Base-by-base conservation (phyloP, 2,329 filamentous ascomycete genomes). In the Penicillium paneum region DNA sequence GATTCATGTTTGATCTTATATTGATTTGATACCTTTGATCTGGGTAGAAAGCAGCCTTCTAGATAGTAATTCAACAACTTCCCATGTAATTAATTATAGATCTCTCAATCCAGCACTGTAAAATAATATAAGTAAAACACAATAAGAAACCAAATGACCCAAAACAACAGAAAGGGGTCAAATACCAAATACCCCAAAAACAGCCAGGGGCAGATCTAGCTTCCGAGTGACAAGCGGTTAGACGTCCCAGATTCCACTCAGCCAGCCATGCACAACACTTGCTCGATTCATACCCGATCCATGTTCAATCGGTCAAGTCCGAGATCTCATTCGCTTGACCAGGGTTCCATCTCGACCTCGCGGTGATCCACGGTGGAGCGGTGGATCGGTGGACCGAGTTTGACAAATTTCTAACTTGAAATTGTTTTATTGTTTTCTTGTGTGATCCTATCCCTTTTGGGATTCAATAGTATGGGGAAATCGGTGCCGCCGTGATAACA, bases 211-310 rank as follows among this genome's bases (percentile, higher is more conserved):
- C 44, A 58, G 55, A 58, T 58, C 56, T 58, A 51, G 51, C 52
- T 48, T 55, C 49, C 45, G 50, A 58, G 32, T 60, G 60, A 60
- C 60, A 64, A 60, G 60, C 60, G 57, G 60, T 60, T 61, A 61
- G 55, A 55, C 51, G 59, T 56, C 51, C 50, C 51, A 29, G 49
- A 52, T 59, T 57, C 45, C 47, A 52, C 54, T 65, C 63, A 64
- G 62, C 61, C 63, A 65, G 62, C 60, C 63, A 64, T 64, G 63
- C 63, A 63, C 53, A 49, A 64, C 63, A 65, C 62, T 35, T 41
- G 2, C 45, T 47, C 50, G 57, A 60, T 58, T 44, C 7, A 4
- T 34, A 11, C 40, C 32, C 57, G 61, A 65, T 63, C 48, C 34
- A 48, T 42, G 26, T 50, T 5, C 44, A 35, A 63, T 63, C 58